Evolutionary conservation across 805 yeast species (phyloP), one percentile per base, ranked within the genome.

Genomic region (Cyberlindnera japonica): DNA sequence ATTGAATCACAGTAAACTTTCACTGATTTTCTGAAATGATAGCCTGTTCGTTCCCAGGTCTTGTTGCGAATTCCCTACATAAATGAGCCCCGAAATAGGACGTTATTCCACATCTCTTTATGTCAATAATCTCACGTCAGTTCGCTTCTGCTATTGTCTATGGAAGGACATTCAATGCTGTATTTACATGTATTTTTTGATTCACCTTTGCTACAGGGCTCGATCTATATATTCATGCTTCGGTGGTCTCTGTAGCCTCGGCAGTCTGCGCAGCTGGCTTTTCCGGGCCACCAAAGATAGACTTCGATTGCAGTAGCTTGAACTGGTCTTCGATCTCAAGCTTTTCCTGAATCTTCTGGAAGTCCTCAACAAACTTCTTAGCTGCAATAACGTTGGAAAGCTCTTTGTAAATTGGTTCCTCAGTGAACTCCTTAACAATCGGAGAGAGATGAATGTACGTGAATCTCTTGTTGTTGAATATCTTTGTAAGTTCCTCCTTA

Each of bases 401-500:
- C 16, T 43, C 47, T 33, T 47, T 45, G 27, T 50, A 22, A 17
- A 37, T 41, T 13, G 35, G 40, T 32, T 23, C 35, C 18, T 41
- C 15, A 8, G 44, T 15, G 10, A 40, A 43, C 30, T 41, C 51
- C 32, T 42, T 40, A 12, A 47, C 52, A 25, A 55, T 45, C 40
- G 58, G 56, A n/a, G 40, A 39, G 18, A 47, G 27, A 25, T 42
- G 46, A 18, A 62, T 26, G 33, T 62, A 63, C 10, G 40, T 29
- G 31, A 36, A 35, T 41, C 54, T 49, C 35, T 54, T 21, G 17
- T 49, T 43, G 24, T 40, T 34, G 25, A 40, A 25, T 21, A 29
- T 35, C 22, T 43, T 35, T 12, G 33, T 31, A n/a, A 44, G 34
- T 4, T 34, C 22, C 33, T 50, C 52, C 15, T 35, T 11, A 18